Percentiles rank a stretch among this genome's conserved stretches.
Conservation (phyloP, 495 filamentous ascomycete species). For the Pseudevernia furfuracea region DNA sequence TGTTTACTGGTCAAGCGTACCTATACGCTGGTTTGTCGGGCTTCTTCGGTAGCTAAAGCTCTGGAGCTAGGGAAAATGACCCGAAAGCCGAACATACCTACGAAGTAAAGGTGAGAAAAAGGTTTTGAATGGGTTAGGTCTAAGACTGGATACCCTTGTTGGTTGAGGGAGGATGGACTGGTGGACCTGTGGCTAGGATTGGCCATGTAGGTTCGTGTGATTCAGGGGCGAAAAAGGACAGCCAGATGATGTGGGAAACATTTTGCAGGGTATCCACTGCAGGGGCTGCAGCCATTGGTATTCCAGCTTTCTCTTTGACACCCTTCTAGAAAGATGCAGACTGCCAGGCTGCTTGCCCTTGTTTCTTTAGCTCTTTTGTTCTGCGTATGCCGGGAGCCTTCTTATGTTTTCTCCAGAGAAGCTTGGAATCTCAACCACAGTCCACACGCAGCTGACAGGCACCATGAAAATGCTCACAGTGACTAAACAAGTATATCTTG, state of each 20-base stretch:
- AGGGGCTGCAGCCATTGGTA: background rate
- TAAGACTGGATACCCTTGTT: background rate
- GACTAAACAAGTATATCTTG: background rate
- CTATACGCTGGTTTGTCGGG: background rate
- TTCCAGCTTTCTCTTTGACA: background rate
- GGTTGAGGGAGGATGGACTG: background rate
- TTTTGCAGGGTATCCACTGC: background rate
- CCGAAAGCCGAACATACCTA: background rate
- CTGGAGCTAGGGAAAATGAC: too few relatives aligned
- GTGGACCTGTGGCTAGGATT: background rate
- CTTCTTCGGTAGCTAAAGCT: background rate
- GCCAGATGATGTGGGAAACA: background rate
- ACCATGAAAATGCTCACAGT: slow-evolving; percentile 1
- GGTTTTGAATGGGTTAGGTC: background rate
- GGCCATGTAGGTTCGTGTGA: background rate
- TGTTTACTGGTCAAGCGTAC: background rate
- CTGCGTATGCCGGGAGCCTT: background rate
- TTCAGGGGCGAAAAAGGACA: background rate
- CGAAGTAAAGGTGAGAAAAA: background rate
- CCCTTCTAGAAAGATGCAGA: slow-evolving; percentile 3
- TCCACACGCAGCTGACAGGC: background rate
- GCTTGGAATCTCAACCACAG: background rate
- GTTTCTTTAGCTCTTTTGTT: background rate
- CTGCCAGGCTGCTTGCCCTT: background rate
- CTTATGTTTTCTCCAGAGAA: background rate